A percentile compares a stretch with the other conserved stretches of the same genome.
phyloP scores from a whole-genome alignment of 345 rosid genomes.

The Pugionium cornutum region DNA sequence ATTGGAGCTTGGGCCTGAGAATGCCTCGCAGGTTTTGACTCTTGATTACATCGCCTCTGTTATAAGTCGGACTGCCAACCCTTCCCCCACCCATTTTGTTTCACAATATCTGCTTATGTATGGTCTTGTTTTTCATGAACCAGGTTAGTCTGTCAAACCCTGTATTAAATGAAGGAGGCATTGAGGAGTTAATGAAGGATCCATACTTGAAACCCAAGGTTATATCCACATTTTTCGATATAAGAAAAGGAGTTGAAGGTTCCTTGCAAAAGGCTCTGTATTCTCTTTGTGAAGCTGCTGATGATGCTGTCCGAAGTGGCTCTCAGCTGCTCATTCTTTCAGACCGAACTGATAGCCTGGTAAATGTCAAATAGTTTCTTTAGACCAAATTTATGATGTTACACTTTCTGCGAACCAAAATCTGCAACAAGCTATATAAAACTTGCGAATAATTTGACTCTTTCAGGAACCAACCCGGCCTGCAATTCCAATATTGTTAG shows the following conservation, averaged over 20 bases:
- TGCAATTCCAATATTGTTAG: slow-evolving; percentile 92
- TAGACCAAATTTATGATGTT: not conserved
- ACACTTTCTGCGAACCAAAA: not conserved
- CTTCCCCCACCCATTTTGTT: not conserved
- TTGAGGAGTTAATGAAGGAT: slow-evolving; percentile 79
- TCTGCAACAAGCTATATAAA: slow-evolving; percentile 15
- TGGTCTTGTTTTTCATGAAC: slow-evolving; percentile 20
- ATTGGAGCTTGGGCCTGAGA: slow-evolving; percentile 91
- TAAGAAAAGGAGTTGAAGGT: slow-evolving; percentile 88
- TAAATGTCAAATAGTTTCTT: slow-evolving; percentile 36
- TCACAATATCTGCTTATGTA: slow-evolving; percentile 9
- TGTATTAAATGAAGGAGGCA: slow-evolving; percentile 84
- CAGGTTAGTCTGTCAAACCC: slow-evolving; percentile 88
- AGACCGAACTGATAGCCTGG: slow-evolving; percentile 77
- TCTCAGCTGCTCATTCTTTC: slow-evolving; percentile 91
- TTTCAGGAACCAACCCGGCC: slow-evolving; percentile 89
- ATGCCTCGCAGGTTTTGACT: slow-evolving; percentile 74
- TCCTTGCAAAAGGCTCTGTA: slow-evolving; percentile 72
- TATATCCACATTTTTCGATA: slow-evolving; percentile 79
- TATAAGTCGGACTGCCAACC: slow-evolving; percentile 1
- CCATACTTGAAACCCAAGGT: slow-evolving; percentile 61
- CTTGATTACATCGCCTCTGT: slow-evolving; percentile 9
- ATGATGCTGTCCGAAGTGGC: slow-evolving; percentile 96
- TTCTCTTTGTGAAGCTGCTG: slow-evolving; percentile 92
- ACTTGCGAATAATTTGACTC: slow-evolving; percentile 10